Evolutionary conservation across 2,329 filamentous ascomycete species (phyloP), one percentile per base, ranked within the genome.

Genomic region (Fusarium bactridioides): DNA sequence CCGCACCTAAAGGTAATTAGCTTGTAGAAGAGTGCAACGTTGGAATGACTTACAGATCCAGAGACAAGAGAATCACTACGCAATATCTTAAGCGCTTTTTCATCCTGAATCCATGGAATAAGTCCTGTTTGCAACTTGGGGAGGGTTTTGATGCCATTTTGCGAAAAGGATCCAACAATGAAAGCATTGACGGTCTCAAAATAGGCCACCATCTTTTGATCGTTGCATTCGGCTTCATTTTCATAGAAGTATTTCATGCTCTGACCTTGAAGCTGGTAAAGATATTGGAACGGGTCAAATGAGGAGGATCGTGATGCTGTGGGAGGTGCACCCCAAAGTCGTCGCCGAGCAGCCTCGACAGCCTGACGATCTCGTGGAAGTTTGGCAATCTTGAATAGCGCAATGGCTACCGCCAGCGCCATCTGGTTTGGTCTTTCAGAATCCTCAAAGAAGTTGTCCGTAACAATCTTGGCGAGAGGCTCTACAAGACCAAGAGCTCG

Each of bases 401-500:
- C 82, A n/a, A 81, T 79, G 3, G 82, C 75, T 15, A 81, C 82
- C 27, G 77, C 78, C 18, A 85, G 69, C 1, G 78, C 72, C 25
- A 78, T 82, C 9, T 77, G 33, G 6, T 64, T 51, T 8, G 74
- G 66, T 37, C 66, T 69, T 25, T 67, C 61, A 12, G 58, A 38
- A 12, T 21, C 56, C 23, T 57, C 60, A 21, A 73, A 76, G 54
- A 76, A 71, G 58, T 37, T 81, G 61, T 85, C 84, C 41, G 84
- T 75, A 9, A 92, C 73, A 3, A 80, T 76, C 73, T 88, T 91
- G 1, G 93, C 89, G 7, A 96, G 76, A 3, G 92, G 92, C 68
- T 97, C 94, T 43, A 95, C 84, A 4, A 94, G 85, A 29, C 88
- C 87, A 55, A 93, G 84, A 10, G 90, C 88, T 44, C 91, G 86